Evolutionary conservation across 1,284 basidiomycete species (phyloP).

Genomic region (Erythrobasidium hasegawianum): DNA sequence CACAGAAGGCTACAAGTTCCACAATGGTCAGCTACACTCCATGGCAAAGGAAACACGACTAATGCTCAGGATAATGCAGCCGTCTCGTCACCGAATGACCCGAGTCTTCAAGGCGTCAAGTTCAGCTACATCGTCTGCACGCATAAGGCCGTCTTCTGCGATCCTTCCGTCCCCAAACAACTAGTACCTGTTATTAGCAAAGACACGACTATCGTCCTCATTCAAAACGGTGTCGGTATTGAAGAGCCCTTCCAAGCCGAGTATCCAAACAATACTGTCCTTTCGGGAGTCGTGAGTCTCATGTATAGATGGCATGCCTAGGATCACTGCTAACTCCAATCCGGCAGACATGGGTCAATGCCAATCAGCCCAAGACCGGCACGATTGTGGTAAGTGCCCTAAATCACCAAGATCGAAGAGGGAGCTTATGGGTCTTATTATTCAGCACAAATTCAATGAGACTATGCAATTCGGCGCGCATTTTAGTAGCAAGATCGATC

Average conservation of each 20-base stretch:
- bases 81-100: slow-evolving; percentile 49
- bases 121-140: slow-evolving; percentile 50
- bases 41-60: slow-evolving; percentile 40
- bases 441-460: slow-evolving; percentile 49
- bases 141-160: slow-evolving; percentile 51
- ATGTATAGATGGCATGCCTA: neutral
- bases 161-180: slow-evolving; percentile 49
- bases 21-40: slow-evolving; percentile 10
- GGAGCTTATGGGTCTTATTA: neutral
- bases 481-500: slow-evolving; percentile 40
- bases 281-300: slow-evolving; percentile 52
- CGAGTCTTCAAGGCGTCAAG: slow-evolving; percentile 44
- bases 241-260: slow-evolving; percentile 52
- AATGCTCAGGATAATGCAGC: slow-evolving; percentile 5
- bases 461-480: slow-evolving; percentile 51
- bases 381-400: slow-evolving; percentile 35
- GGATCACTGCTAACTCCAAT: slow-evolving; percentile 16
- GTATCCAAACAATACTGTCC: slow-evolving; percentile 52
- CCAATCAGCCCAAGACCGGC: slow-evolving; percentile 36
- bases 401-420: slow-evolving; percentile 21
- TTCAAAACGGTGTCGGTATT: slow-evolving; percentile 55
- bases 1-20: slow-evolving; percentile 34
- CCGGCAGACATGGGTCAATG: slow-evolving; percentile 51
- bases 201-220: slow-evolving; percentile 51
- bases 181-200: slow-evolving; percentile 47